These are phyloP conservation scores for Thinopyrum elongatum DNA, from an alignment of 176 grass and related monocot genomes.

Conservation along the genomic window DNA sequence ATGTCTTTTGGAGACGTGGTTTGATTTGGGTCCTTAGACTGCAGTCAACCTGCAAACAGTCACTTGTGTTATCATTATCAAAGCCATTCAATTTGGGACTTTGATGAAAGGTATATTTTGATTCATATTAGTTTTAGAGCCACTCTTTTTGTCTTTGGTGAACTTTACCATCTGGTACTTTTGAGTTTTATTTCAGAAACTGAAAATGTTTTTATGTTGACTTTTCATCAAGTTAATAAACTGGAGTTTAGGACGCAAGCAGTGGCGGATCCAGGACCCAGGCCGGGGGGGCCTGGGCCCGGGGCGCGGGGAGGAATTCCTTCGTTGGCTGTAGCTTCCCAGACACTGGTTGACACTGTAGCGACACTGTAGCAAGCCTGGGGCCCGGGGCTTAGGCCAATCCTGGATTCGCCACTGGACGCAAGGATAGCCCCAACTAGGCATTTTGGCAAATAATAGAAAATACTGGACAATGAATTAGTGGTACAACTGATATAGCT, in stretches of 20 bases:
- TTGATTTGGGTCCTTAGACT: constrained; percentile 78
- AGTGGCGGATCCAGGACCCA: too few species aligned
- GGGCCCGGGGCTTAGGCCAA: too few species aligned
- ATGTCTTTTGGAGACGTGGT: constrained; percentile 36
- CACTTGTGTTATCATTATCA: constrained; percentile 56
- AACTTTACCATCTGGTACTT: constrained; percentile 17
- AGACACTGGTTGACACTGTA: too few species aligned
- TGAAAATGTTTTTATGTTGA: neutral
- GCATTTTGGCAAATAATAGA: neutral
- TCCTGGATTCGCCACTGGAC: too few species aligned
- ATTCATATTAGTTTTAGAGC: constrained; percentile 22
- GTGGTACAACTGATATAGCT: neutral
- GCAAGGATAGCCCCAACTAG: neutral
- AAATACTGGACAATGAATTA: neutral
- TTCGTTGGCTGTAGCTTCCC: too few species aligned
- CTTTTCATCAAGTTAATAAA: constrained; percentile 2
- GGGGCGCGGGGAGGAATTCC: too few species aligned
- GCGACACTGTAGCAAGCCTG: too few species aligned
- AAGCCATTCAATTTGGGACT: constrained; percentile 26
- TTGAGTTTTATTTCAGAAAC: neutral
- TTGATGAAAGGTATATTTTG: constrained; percentile 20
- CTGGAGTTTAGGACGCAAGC: neutral
- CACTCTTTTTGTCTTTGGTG: neutral
- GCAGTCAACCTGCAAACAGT: constrained; percentile 97
- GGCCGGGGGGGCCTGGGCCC: too few species aligned